These are phyloP conservation scores for Penicillium cosmopolitanum DNA, from an alignment of 495 filamentous ascomycete species.

Conservation along the genomic window DNA sequence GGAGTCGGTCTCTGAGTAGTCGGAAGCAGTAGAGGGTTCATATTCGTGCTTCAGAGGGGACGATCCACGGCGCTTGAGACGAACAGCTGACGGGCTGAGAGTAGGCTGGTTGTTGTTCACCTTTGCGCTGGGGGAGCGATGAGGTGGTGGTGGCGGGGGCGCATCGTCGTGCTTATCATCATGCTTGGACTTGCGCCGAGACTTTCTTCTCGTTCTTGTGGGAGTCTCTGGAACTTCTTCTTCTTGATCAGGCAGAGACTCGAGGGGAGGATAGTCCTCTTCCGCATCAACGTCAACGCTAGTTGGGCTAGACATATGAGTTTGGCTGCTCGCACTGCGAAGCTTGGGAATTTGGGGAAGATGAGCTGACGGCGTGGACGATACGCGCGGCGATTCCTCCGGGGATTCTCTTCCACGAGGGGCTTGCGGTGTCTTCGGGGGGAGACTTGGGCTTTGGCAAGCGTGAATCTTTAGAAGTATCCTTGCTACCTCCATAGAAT, in stretches of 20 bases:
- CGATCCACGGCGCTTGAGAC: constrained; percentile 72
- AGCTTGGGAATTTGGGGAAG: constrained; percentile 63
- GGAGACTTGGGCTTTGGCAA: constrained; percentile 21
- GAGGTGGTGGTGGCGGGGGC: constrained; percentile 56
- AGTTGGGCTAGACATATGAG: constrained; percentile 33
- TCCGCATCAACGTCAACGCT: constrained; percentile 30
- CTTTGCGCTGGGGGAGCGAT: constrained; percentile 55
- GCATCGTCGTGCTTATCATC: constrained; percentile 43
- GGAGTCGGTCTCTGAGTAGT: constrained; percentile 51
- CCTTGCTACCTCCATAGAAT: constrained; percentile 30
- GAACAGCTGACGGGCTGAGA: constrained; percentile 42
- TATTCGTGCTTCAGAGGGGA: constrained; percentile 98
- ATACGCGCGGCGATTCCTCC: constrained; percentile 48
- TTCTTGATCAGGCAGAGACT: constrained; percentile 28
- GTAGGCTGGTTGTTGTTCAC: constrained; percentile 52
- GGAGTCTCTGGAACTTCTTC: constrained; percentile 33
- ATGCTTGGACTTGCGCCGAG: constrained; percentile 37
- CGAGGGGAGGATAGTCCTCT: constrained; percentile 40
- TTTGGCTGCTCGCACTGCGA: constrained; percentile 45
- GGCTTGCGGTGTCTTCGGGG: constrained; percentile 33
- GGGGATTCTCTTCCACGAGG: constrained; percentile 27
- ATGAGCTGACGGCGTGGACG: constrained; percentile 60
- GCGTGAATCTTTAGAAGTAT: constrained; percentile 9
- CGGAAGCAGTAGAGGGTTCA: constrained; percentile 82
- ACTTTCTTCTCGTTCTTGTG: constrained; percentile 39